phyloP scores from a whole-genome alignment of 257 asterid genomes.

The Henckelia pumila region DNA sequence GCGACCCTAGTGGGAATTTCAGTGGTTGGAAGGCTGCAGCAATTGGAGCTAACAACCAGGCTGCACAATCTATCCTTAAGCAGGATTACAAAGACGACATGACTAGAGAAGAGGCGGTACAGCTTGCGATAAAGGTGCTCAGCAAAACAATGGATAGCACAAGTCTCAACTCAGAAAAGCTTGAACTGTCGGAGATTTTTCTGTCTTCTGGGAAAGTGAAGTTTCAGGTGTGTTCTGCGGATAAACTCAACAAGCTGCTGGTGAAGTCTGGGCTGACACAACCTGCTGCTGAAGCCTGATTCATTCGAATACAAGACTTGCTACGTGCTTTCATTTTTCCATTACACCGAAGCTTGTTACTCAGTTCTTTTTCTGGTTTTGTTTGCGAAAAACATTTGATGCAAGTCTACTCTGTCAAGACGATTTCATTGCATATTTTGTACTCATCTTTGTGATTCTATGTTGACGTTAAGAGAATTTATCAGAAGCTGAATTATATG shows the following conservation, averaged over 20 bases:
- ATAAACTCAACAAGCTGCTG: conserved; percentile 51
- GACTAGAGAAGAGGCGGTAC: conserved; percentile 71
- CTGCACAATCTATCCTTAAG: conserved; percentile 89
- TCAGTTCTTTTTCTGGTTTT: neutral
- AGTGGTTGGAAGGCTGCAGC: conserved; percentile 97
- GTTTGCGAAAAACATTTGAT: neutral
- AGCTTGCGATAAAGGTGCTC: conserved; percentile 82
- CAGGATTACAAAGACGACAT: conserved; percentile 93
- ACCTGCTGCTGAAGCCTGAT: conserved; percentile 68
- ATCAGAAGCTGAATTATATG: neutral
- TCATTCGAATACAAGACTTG: neutral
- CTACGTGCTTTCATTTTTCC: neutral
- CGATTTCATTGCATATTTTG: neutral
- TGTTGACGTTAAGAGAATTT: neutral
- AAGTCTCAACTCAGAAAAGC: conserved; percentile 85
- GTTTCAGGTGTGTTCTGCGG: conserved; percentile 73
- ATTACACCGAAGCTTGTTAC: neutral
- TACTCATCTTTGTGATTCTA: neutral
- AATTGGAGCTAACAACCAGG: conserved; percentile 88
- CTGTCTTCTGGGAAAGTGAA: conserved; percentile 60
- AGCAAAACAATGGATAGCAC: conserved; percentile 98
- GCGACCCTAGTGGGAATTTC: conserved; percentile 94
- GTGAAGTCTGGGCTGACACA: conserved; percentile 76
- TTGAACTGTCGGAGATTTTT: conserved; percentile 89
- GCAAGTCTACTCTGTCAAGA: neutral